Evolutionary conservation across 2,329 filamentous ascomycete species (phyloP), one percentile per base, ranked within the genome.

Genomic region (Aspergillus sp.): DNA sequence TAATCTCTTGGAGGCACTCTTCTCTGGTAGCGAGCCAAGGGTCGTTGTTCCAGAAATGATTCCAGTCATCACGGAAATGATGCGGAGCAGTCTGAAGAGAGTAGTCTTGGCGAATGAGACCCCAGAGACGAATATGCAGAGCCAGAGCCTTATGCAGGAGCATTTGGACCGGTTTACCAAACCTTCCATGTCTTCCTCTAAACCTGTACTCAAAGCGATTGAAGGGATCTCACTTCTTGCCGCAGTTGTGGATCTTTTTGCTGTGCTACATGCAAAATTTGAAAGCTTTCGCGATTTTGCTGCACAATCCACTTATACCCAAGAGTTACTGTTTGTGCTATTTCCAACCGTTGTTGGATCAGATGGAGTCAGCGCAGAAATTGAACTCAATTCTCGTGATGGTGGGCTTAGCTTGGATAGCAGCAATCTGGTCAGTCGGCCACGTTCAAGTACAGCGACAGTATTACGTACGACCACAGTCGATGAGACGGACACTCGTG

Each of bases 281-380:
- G 65, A 74, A 2, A 78, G 79, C 27, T 97, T 97, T 62, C 79
- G 86, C 44, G 90, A 96, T 36, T 96, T 94, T 64, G 81, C 88
- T 0, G 69, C 85, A 8, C 78, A 77, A 1, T 94, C 90, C 0
- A 85, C 87, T 36, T 97, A 95, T 65, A 73, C 91, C 1, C 83
- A 91, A 48, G 75, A 89, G 37, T 71, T 98, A 4, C 74, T 96
- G 1, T 80, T 82, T 31, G 84, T 89, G 9, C 72, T 97, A 2
- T 98, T 93, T 60, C 90, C 93, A 2, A 81, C 93, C 12, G 79
- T 96, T 39, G 90, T 95, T 27, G 91, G 88, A 54, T 84, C 88
- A 9, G 89, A 96, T 65, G 78, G 83, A 19, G 84, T 96, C 33
- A 85, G 81, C 43, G 83, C 93, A 0, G 87, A 93, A 56, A 87